Percentiles rank a stretch among this genome's conserved stretches.
Evolutionary conservation across 164 flowering plant genomes (phyloP).

Genomic region (Dillenia turbinata): DNA sequence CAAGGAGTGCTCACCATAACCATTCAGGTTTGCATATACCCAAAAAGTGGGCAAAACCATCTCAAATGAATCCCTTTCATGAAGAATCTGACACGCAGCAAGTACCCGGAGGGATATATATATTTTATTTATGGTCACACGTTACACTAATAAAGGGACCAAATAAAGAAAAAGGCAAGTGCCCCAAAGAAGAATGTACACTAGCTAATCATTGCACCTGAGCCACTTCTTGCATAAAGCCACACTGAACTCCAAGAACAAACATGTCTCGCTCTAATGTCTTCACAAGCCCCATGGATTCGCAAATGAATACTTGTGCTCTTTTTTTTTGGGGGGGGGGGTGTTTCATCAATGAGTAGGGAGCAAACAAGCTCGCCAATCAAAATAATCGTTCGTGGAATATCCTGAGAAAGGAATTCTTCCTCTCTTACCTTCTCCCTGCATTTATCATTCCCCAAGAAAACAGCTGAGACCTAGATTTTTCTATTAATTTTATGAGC

Average conservation of each 20-base stretch:
- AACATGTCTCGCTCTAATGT: background rate
- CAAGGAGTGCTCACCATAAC: no score
- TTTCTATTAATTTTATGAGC: constrained; percentile 28
- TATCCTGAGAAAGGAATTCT: background rate
- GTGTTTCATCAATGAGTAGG: background rate
- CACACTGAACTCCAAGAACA: background rate
- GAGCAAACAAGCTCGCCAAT: background rate
- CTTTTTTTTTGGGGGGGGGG: no score
- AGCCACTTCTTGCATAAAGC: background rate
- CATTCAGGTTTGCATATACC: no score
- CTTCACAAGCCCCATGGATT: background rate
- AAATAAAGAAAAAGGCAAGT: background rate
- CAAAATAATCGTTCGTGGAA: background rate
- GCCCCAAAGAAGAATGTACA: constrained; percentile 11
- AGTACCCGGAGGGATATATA: no score
- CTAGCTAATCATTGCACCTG: background rate
- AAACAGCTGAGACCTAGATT: constrained; percentile 16
- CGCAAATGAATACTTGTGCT: background rate
- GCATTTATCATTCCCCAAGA: background rate
- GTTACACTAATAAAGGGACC: constrained; percentile 9
- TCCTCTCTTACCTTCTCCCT: background rate
- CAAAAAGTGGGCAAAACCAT: no score
- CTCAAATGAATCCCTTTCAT: no score
- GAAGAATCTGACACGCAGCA: no score
- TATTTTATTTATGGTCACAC: constrained; percentile 5